Percentiles rank a stretch among this genome's conserved stretches.
These are phyloP conservation scores for Wickerhamomyces mucosus DNA, from an alignment of 805 yeast species.

Conservation along the genomic window DNA sequence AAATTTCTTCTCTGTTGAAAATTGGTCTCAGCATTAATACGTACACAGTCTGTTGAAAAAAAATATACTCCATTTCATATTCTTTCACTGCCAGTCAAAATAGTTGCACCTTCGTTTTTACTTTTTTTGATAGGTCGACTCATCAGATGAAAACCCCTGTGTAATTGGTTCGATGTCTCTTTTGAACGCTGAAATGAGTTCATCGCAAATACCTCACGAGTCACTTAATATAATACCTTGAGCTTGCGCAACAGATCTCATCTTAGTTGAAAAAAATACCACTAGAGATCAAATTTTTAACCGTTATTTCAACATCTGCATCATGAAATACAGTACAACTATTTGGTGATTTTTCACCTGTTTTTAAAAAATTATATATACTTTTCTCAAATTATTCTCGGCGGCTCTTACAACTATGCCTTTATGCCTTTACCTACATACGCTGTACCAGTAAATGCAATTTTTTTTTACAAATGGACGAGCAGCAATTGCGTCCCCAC, in stretches of 20 bases:
- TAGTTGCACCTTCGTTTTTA: slow-evolving; percentile 46
- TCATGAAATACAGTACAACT: slow-evolving; percentile 52
- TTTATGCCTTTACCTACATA: slow-evolving; percentile 49
- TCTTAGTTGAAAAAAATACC: slow-evolving; percentile 65
- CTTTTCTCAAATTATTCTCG: slow-evolving; percentile 53
- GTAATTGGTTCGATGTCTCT: slow-evolving; percentile 41
- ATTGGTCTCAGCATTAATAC: too few species aligned
- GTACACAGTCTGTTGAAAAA: slow-evolving; percentile 54
- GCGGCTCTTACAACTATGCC: slow-evolving; percentile 52
- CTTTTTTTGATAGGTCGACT: slow-evolving; percentile 43
- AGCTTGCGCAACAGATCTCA: slow-evolving; percentile 65
- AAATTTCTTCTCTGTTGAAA: slow-evolving; percentile 58
- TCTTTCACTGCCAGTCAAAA: slow-evolving; percentile 54
- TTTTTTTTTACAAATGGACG: slow-evolving; percentile 52
- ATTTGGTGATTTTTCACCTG: slow-evolving; percentile 65
- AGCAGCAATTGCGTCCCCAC: slow-evolving; percentile 48
- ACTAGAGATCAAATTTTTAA: slow-evolving; percentile 34
- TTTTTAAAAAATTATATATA: slow-evolving; percentile 56
- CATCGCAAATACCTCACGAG: slow-evolving; percentile 51
- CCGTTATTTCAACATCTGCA: slow-evolving; percentile 40
- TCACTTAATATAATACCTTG: slow-evolving; percentile 55
- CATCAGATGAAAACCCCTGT: slow-evolving; percentile 56
- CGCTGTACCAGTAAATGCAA: slow-evolving; percentile 65
- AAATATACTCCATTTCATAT: slow-evolving; percentile 46
- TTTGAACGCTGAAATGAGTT: slow-evolving; percentile 39